phyloP scores from a whole-genome alignment of 2,329 filamentous ascomycete species.

The Trichophyton verrucosum region DNA sequence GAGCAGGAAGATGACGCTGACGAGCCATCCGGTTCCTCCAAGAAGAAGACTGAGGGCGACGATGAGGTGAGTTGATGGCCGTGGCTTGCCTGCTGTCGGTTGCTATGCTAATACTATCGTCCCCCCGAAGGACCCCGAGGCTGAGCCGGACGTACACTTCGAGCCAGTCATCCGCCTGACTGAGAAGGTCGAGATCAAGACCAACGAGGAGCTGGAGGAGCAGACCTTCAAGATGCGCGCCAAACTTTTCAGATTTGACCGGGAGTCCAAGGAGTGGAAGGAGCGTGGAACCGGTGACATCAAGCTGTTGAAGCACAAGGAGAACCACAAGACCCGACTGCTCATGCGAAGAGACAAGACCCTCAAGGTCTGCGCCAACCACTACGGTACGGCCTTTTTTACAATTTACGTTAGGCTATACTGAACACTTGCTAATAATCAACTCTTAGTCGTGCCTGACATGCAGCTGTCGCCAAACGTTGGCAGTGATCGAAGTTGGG shows the following conservation, averaged over 20 bases:
- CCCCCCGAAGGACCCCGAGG: constrained; percentile 51
- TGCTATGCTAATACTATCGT: background rate
- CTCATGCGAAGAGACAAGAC: constrained; percentile 99
- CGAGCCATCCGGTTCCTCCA: constrained; percentile 79
- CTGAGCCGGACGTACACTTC: constrained; percentile 91
- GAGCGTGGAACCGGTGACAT: constrained; percentile 97
- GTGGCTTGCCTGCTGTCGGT: background rate
- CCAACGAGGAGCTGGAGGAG: constrained; percentile 96
- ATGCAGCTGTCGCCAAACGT: constrained; percentile 99
- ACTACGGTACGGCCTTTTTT: constrained; percentile 64
- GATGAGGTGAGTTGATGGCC: constrained; percentile 33
- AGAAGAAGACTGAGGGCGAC: constrained; percentile 56
- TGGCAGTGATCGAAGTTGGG: constrained; percentile 95
- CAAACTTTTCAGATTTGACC: constrained; percentile 97
- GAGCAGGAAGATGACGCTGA: constrained; percentile 55
- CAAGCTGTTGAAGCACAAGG: constrained; percentile 93
- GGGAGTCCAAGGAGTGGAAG: constrained; percentile 91
- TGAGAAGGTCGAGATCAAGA: constrained; percentile 93
- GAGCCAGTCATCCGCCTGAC: constrained; percentile 93
- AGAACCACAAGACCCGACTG: constrained; percentile 92
- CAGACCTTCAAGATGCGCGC: constrained; percentile 99
- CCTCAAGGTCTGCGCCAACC: constrained; percentile 99
- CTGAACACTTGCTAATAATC: background rate
- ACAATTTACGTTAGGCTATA: background rate
- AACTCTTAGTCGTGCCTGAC: constrained; percentile 67